Evolutionary conservation across 108 stramenopile species (phyloP).

Genomic region (Cyclotella baltica): DNA sequence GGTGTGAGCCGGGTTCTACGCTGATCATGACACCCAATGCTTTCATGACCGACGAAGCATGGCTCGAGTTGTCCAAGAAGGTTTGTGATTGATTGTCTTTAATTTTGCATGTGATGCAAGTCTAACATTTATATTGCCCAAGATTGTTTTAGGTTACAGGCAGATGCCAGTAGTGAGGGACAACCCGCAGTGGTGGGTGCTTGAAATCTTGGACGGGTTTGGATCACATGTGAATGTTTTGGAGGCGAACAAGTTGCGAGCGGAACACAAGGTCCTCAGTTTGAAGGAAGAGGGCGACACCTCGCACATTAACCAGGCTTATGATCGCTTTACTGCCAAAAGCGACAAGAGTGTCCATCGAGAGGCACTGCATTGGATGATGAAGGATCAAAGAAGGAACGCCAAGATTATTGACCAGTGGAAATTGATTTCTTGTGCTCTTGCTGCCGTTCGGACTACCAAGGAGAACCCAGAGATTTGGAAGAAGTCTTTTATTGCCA

Average conservation of each 20-base stretch:
- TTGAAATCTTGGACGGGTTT: constrained; percentile 35
- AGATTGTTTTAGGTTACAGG: constrained; percentile 25
- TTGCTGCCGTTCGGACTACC: constrained; percentile 4
- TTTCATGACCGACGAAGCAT: constrained; percentile 46
- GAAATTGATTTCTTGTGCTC: constrained; percentile 14
- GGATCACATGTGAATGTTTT: constrained; percentile 26
- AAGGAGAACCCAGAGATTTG: constrained; percentile 4
- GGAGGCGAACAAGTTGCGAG: constrained; percentile 12
- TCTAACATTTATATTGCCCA: neutral
- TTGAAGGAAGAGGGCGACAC: constrained; percentile 38
- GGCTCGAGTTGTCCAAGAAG: constrained; percentile 4
- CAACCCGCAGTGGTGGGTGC: constrained; percentile 17
- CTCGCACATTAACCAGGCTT: constrained; percentile 33
- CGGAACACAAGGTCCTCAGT: neutral
- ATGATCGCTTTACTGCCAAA: constrained; percentile 26
- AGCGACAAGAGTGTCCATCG: constrained; percentile 24
- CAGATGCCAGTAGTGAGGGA: constrained; percentile 20
- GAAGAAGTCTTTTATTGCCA: constrained; percentile 9
- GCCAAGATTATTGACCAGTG: constrained; percentile 22
- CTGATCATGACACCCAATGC: constrained; percentile 36
- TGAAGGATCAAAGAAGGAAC: constrained; percentile 5
- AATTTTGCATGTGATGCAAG: neutral
- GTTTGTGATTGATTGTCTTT: neutral
- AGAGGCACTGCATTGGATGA: neutral
- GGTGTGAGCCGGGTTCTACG: constrained; percentile 11